Base-by-base conservation (phyloP, 768 basidiomycete genomes). In the Calvatia gigantea region DNA sequence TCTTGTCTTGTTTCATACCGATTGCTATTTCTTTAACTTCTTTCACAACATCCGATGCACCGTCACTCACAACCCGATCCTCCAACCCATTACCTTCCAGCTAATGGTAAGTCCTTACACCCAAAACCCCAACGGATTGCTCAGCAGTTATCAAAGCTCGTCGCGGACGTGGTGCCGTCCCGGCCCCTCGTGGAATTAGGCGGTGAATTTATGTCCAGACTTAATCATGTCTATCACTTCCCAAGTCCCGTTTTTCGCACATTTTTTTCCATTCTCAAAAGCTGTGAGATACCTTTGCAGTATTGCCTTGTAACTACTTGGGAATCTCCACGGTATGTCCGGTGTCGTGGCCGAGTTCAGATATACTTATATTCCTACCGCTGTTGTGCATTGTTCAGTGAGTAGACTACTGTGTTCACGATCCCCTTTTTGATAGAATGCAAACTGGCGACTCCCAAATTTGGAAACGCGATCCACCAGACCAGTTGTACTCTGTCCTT, bases 141-240 rank as follows among this genome's bases (percentile, higher is more conserved):
- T 57, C 31, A 37, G 37, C 33, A 37, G 42, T 54, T 56, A 31
- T 59, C 64, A 58, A 62, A 93, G 91, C 91, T 68, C 91, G 91
- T 62, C 91, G 91, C 67, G 91, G 91, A 66, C 89, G 91, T 63
- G 91, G 91, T 59, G 86, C 89, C 41, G 77, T 77, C 35, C 80
- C 81, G 23, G 83, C 86, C 59, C 77, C 86, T 25, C 80, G 91
- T 60, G 91, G 90, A 53, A 94, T 94, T 69, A 81, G 91, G 70
- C 83, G 91, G 71, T 94, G 75, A 85, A 65, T 45, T 33, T 23
- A 8, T 33, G 14, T n/a, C n/a, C n/a, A n/a, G n/a, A n/a, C n/a
- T n/a, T n/a, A n/a, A n/a, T n/a, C 19, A 23, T 25, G 4, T 7
- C 31, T 11, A 19, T n/a, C 17, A 23, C 17, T 11, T 42, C 29